Base-by-base conservation (phyloP, 495 filamentous ascomycete genomes). In the Aspergillus coremiiformis region DNA sequence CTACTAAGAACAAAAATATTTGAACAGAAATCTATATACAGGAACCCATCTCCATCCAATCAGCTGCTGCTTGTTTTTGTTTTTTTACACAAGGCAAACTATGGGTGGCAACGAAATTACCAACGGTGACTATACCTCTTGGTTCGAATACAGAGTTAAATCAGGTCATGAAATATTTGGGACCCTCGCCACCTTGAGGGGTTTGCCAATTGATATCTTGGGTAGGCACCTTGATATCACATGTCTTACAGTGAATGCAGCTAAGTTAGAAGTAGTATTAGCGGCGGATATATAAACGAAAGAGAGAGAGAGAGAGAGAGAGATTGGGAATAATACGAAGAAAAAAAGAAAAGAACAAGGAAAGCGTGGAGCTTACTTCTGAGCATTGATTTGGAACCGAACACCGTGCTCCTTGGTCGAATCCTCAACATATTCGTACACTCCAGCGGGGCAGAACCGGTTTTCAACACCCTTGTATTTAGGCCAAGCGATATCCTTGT, bases 231-330 rank as follows among this genome's bases (percentile, higher is more conserved):
- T 99, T 99, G 68, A 99, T 97, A 69, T 99, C 93, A 64, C 93
- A 99, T 3, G 93, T 97, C 80, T 99, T 99, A 76, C 93, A 99
- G 70, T 99, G 93, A 50, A 99, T 93, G 66, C 93, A 99, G 68
- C 91, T 94, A 56, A 41, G 49, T 27, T n/a, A n/a, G n/a, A 9
- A 30, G 21, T 0, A 55, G 77, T 54, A 77, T 67, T 37, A 58
- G 50, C 10, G 14, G 20, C 21, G 19, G 12, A 19, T 20, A 52
- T 6, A 35, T 30, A 11, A 26, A 50, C 26, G 27, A 9, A n/a
- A 51, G 8, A 37, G 32, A n/a, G 15, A 22, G 10, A 29, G 10
- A n/a, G n/a, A n/a, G n/a, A n/a, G n/a, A n/a, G n/a, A n/a, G n/a
- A n/a, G n/a, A n/a, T n/a, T n/a, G n/a, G n/a, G n/a, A n/a, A n/a